These are phyloP conservation scores for Penicillium freii DNA, from an alignment of 2,329 filamentous ascomycete species.

Conservation along the genomic window DNA sequence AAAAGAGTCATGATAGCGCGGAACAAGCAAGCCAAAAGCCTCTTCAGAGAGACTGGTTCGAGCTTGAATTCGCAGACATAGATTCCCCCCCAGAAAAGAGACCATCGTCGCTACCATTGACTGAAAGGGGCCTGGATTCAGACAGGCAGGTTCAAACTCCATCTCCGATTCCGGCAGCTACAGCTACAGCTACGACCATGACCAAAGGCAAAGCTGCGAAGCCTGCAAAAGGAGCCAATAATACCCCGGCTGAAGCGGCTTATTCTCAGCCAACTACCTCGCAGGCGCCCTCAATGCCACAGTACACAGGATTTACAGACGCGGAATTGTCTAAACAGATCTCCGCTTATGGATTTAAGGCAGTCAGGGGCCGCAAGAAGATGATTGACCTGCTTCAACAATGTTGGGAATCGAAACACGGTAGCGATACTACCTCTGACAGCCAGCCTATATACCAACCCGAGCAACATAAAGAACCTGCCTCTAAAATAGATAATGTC, in stretches of 20 bases:
- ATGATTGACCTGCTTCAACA: constrained; percentile 69
- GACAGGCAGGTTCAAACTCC: not conserved
- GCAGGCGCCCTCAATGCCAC: constrained; percentile 45
- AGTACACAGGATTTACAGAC: constrained; percentile 62
- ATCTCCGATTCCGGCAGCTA: not conserved
- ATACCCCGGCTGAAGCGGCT: not conserved
- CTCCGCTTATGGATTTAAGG: constrained; percentile 67
- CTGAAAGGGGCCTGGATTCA: not conserved
- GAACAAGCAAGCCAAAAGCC: not conserved
- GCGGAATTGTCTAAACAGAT: constrained; percentile 62
- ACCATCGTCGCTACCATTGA: not conserved
- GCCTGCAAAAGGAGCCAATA: not conserved
- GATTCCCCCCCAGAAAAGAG: constrained; percentile 5
- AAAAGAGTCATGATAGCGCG: not conserved
- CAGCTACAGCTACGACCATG: not conserved
- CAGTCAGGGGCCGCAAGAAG: constrained; percentile 63
- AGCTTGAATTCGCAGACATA: constrained; percentile 15
- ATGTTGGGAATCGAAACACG: constrained; percentile 66
- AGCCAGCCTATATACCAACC: not conserved
- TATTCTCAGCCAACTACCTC: not conserved
- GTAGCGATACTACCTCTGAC: constrained; percentile 11
- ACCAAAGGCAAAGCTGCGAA: not conserved
- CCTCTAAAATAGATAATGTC: not conserved
- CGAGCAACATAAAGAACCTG: not conserved
- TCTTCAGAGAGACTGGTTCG: constrained; percentile 17